Evolutionary conservation across 2,329 filamentous ascomycete species (phyloP).

Genomic region (Colletotrichum tamarilloi): DNA sequence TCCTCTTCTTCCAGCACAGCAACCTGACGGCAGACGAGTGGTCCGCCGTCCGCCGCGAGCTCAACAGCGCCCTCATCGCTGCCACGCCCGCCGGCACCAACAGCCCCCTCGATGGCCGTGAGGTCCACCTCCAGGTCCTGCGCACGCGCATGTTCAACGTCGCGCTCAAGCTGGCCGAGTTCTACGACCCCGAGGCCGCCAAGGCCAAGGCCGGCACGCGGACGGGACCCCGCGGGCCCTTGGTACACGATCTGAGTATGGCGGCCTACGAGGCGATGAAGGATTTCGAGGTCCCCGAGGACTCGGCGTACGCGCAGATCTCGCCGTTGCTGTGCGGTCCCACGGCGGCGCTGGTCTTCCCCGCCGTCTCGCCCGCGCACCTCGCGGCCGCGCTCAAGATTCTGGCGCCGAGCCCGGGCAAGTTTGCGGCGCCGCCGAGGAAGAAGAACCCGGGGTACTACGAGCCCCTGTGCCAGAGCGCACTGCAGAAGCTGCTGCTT

Average conservation of each 20-base stretch:
- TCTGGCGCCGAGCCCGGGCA: constrained; percentile 75
- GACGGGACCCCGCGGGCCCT: constrained; percentile 43
- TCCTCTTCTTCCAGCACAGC: constrained; percentile 83
- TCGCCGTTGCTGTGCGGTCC: constrained; percentile 85
- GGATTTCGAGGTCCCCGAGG: constrained; percentile 46
- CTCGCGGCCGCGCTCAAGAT: constrained; percentile 84
- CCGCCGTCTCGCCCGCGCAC: constrained; percentile 84
- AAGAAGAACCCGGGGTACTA: constrained; percentile 84
- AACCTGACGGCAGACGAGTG: constrained; percentile 76
- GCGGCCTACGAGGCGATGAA: constrained; percentile 63
- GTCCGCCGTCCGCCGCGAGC: constrained; percentile 56
- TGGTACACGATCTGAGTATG: constrained; percentile 64
- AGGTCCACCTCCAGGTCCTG: constrained; percentile 83
- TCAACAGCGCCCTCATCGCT: constrained; percentile 54
- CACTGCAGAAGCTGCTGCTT: constrained; percentile 86
- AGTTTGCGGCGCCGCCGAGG: constrained; percentile 82
- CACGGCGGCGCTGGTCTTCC: constrained; percentile 82
- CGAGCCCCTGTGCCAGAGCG: constrained; percentile 81
- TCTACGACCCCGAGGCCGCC: constrained; percentile 67
- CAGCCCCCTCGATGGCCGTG: constrained; percentile 62
- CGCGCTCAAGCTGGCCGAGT: constrained; percentile 87
- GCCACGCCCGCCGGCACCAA: constrained; percentile 54
- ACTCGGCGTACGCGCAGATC: constrained; percentile 67
- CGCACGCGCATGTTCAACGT: constrained; percentile 90
- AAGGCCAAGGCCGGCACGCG: constrained; percentile 44